Evolutionary conservation across 768 basidiomycete species (phyloP), one percentile per base, ranked within the genome.

Genomic region (Pulveroboletus ravenelii): DNA sequence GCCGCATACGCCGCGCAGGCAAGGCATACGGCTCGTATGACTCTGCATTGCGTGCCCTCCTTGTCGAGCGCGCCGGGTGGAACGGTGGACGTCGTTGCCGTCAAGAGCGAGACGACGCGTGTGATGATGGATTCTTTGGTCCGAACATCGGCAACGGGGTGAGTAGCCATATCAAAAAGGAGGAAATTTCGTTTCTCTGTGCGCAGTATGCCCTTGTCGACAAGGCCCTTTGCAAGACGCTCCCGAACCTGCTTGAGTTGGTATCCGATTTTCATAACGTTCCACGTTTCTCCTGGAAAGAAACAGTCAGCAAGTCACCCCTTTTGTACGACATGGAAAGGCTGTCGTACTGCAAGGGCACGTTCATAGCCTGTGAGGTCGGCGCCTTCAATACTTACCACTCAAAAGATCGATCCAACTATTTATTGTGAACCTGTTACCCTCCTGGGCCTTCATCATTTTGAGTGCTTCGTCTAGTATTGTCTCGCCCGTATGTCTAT

Each of bases 171-270:
- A 74, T 99, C 95, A 72, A 99, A 99, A 29, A 99, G 77, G 44
- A 99, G 80, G 70, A 99, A 99, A 69, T 98, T 98, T 62, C 93
- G 89, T 67, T 99, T 98, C 68, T 98, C 96, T 14, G 95, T 99
- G 45, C 96, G 87, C n/a, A 99, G 81, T 35, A 99, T 84, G 60
- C 95, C 96, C 71, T 99, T 99, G 77, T 99, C 95, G 45, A 97
- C 95, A 36, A 99, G 82, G 3, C 95, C 84, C 67, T 99, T 99
- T 13, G 94, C 93, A 36, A 99, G 85, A 15, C 95, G 89, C 72
- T 99, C 95, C 41, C 95, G 87, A 36, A 98, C 95, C 72, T 97
- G 95, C 70, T 97, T 97, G 41, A 99, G 84, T 70, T 99, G 95
- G 71, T 92, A 99, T 20, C 94, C 94, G 48, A 99, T 98, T 73